Percentiles rank a stretch among this genome's conserved stretches.
Evolutionary conservation across 768 basidiomycete genomes (phyloP).

Genomic region (Amanita pseudoporphyria): DNA sequence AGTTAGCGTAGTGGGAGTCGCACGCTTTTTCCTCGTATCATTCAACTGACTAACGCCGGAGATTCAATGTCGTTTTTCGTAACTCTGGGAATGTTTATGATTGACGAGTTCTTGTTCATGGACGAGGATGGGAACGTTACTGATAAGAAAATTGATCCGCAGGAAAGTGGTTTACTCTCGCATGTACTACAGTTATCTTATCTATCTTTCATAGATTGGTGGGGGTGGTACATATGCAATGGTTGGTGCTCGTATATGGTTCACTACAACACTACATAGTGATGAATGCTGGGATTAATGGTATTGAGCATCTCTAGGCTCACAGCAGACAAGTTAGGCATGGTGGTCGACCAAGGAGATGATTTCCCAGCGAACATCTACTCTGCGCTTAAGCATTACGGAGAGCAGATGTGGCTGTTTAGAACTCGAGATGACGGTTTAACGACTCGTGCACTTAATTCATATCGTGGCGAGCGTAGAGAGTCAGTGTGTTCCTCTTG

Average conservation of each 20-base stretch:
- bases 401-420: conserved; percentile 70
- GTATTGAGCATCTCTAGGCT: conserved; percentile 36
- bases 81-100: conserved; percentile 85
- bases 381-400: conserved; percentile 47
- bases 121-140: conserved; percentile 47
- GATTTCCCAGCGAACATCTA: conserved; percentile 64
- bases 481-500: conserved; percentile 32
- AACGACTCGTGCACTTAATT: conserved; percentile 71
- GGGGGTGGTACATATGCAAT: conserved; percentile 81
- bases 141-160: conserved; percentile 32
- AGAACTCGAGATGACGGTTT: conserved; percentile 39
- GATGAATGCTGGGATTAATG: neutral
- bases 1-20: neutral
- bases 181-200: neutral
- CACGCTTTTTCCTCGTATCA: neutral
- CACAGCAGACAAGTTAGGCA: conserved; percentile 52
- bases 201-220: conserved; percentile 49
- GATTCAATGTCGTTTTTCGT: conserved; percentile 23
- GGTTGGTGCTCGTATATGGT: conserved; percentile 81
- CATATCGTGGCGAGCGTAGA: conserved; percentile 65
- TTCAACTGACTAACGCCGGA: neutral
- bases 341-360: conserved; percentile 75
- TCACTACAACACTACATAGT: conserved; percentile 1
- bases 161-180: conserved; percentile 28
- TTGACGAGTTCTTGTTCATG: conserved; percentile 67